Conservation (phyloP, 345 rosid genomes). For the Arabis alpina region DNA sequence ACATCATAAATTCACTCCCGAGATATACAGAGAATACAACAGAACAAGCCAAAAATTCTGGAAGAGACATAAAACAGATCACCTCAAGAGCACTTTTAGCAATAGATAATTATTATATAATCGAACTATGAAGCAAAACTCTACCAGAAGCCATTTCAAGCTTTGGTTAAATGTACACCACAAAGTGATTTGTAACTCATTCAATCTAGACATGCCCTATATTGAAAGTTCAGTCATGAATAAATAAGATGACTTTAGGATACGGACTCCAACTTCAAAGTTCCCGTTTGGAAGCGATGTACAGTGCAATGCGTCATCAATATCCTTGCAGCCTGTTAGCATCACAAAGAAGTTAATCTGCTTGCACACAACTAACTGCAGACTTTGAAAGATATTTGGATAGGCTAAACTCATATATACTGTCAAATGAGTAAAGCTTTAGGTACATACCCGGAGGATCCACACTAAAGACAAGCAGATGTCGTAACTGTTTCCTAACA, state of each 20-base stretch:
- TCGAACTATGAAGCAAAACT: neutral
- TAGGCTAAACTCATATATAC: neutral
- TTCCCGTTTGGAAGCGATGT: slow-evolving; percentile 80
- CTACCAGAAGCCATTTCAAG: too few species aligned
- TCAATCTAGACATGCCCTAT: too few species aligned
- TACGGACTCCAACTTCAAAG: slow-evolving; percentile 99
- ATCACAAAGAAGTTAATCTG: slow-evolving; percentile 35
- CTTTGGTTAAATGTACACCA: too few species aligned
- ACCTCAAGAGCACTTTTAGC: slow-evolving; percentile 23
- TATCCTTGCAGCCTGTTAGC: slow-evolving; percentile 88
- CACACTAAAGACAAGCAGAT: slow-evolving; percentile 79
- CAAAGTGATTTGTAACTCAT: too few species aligned
- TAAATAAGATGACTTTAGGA: slow-evolving; percentile 59
- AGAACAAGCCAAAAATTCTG: slow-evolving; percentile 11
- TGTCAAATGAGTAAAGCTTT: slow-evolving; percentile 5
- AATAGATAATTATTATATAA: neutral
- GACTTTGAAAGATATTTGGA: neutral
- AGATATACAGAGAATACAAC: neutral
- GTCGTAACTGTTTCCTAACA: slow-evolving; percentile 75
- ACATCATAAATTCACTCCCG: slow-evolving; percentile 15
- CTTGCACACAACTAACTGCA: slow-evolving; percentile 13
- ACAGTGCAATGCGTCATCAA: slow-evolving; percentile 97
- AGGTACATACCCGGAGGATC: slow-evolving; percentile 84
- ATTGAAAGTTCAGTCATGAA: too few species aligned
- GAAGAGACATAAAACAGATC: too few species aligned